Evolutionary conservation across 768 basidiomycete species (phyloP).

Genomic region (Saitozyma sp.): DNA sequence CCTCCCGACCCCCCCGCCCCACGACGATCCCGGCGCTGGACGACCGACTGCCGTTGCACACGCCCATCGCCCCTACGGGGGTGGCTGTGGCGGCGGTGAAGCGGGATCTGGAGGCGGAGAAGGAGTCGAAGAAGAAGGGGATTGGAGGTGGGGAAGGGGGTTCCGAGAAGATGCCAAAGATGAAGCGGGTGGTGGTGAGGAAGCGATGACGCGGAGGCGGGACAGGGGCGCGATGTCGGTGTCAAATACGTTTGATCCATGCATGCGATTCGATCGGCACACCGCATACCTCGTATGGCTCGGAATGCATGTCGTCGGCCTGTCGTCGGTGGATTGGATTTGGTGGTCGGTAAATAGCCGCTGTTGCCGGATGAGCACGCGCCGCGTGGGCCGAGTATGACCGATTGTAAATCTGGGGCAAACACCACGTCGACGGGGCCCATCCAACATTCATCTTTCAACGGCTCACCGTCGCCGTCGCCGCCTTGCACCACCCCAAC

Average conservation of each 20-base stretch:
- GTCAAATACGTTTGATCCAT: neutral
- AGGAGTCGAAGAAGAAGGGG: constrained; percentile 54
- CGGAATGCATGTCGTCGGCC: neutral
- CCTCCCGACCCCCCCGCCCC: constrained; percentile 67
- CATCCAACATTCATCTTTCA: too few relatives aligned
- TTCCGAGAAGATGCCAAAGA: constrained; percentile 42
- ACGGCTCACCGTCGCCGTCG: too few relatives aligned
- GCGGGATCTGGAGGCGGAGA: constrained; percentile 72
- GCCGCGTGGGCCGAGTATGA: too few relatives aligned
- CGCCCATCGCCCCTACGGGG: constrained; percentile 73
- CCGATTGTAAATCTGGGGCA: too few relatives aligned
- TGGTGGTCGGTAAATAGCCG: too few relatives aligned
- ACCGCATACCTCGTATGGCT: neutral
- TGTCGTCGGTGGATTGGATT: too few relatives aligned
- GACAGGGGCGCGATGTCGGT: neutral
- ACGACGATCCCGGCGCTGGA: constrained; percentile 71
- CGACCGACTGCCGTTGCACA: constrained; percentile 74
- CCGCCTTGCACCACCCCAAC: too few relatives aligned
- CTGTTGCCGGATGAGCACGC: too few relatives aligned
- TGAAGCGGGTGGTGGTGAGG: constrained; percentile 51
- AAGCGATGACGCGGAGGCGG: constrained; percentile 34
- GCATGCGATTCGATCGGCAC: neutral
- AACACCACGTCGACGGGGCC: too few relatives aligned
- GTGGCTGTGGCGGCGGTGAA: constrained; percentile 80
- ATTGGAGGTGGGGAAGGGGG: constrained; percentile 28